Evolutionary conservation across 768 basidiomycete species (phyloP).

Genomic region (Filobasidium floriforme): DNA sequence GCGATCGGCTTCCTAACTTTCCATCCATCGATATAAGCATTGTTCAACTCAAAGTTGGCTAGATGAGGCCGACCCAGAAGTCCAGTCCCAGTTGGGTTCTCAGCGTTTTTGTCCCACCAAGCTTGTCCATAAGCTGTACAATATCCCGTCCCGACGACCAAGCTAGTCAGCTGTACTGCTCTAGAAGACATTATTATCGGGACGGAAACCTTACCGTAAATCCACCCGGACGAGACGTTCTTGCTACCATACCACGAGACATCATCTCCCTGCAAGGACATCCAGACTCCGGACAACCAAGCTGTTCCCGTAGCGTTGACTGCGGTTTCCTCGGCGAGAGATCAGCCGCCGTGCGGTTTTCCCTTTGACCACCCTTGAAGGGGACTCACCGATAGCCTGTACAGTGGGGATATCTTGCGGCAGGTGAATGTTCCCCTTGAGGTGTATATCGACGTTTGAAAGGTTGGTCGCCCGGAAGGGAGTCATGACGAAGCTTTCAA

Average conservation of each 20-base stretch:
- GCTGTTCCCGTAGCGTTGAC: slow-evolving; percentile 44
- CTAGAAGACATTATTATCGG: not conserved
- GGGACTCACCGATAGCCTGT: slow-evolving; percentile 41
- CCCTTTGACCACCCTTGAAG: slow-evolving; percentile 1
- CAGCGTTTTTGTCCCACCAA: slow-evolving; percentile 50
- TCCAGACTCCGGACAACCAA: slow-evolving; percentile 41
- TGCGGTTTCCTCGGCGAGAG: slow-evolving; percentile 13
- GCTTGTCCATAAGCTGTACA: slow-evolving; percentile 48
- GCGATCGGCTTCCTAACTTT: slow-evolving; percentile 52
- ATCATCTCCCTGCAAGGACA: slow-evolving; percentile 49
- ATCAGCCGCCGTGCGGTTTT: not conserved
- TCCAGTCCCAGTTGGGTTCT: slow-evolving; percentile 43
- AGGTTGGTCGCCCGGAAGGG: slow-evolving; percentile 30
- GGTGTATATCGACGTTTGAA: slow-evolving; percentile 46
- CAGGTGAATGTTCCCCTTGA: slow-evolving; percentile 50
- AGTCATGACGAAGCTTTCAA: slow-evolving; percentile 29
- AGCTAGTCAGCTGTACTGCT: slow-evolving; percentile 2
- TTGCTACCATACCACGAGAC: slow-evolving; percentile 48
- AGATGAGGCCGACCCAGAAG: slow-evolving; percentile 48
- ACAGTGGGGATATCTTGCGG: slow-evolving; percentile 49
- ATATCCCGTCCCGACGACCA: not conserved
- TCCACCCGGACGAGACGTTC: slow-evolving; percentile 48
- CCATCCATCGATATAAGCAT: slow-evolving; percentile 46
- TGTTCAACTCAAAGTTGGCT: slow-evolving; percentile 51
- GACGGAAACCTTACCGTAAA: slow-evolving; percentile 43